A percentile compares a stretch with the other conserved stretches of the same genome.
Conservation (phyloP, 768 basidiomycete genomes). For the Kwoniella sp. region DNA sequence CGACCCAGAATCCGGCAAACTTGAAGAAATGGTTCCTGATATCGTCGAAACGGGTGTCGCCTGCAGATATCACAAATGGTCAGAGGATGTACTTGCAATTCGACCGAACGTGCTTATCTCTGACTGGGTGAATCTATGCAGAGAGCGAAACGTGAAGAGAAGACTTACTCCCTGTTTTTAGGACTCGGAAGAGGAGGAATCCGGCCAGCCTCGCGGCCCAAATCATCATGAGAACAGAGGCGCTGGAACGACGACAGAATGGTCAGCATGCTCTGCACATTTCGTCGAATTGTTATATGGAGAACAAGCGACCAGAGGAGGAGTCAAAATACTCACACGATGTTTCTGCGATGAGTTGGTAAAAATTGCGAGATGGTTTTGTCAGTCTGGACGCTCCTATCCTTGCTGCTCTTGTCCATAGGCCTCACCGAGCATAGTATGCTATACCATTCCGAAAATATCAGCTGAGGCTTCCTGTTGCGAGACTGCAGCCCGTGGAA, state of each 20-base stretch:
- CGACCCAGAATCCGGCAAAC: conserved; percentile 67
- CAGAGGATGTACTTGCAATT: not conserved
- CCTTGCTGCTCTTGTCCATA: too few species aligned
- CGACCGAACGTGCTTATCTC: not conserved
- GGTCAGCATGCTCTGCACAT: not conserved
- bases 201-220: conserved; percentile 69
- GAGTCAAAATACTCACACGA: conserved; percentile 30
- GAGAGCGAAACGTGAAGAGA: not conserved
- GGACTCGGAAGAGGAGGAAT: conserved; percentile 70
- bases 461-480: too few species aligned
- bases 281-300: too few species aligned
- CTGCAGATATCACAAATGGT: too few species aligned
- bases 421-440: conserved; percentile 60
- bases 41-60: conserved; percentile 68
- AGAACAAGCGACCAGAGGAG: too few species aligned
- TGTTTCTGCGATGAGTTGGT: conserved; percentile 24
- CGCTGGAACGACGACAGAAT: conserved; percentile 20
- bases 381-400: not conserved
- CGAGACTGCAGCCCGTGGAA: too few species aligned
- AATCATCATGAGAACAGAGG: conserved; percentile 64
- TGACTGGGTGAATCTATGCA: too few species aligned
- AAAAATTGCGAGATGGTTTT: too few species aligned
- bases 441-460: conserved; percentile 34
- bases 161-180: conserved; percentile 64
- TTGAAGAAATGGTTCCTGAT: conserved; percentile 69